Percentiles rank a stretch among this genome's conserved stretches.
These are phyloP conservation scores for Melastoma candidum DNA, from an alignment of 441 rosid genomes.

Conservation along the genomic window DNA sequence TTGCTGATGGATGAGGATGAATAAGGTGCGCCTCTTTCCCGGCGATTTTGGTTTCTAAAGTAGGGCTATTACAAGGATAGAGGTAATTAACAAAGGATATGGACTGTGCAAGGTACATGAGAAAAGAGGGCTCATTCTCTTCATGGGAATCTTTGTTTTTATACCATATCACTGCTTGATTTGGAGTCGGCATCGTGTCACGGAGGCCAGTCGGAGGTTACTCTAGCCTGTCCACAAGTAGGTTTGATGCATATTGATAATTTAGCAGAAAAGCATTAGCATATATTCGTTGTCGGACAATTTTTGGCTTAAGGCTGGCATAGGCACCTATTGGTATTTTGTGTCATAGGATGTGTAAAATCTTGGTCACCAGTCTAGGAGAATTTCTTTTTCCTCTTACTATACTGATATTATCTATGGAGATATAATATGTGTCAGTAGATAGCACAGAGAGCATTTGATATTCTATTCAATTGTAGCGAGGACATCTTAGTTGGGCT, in stretches of 20 bases:
- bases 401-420: neutral
- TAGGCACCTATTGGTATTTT: too few species aligned
- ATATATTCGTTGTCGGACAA: too few species aligned
- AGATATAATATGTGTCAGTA: too few species aligned
- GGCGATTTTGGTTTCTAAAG: constrained; percentile 7
- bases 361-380: neutral
- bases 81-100: neutral
- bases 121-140: constrained; percentile 8
- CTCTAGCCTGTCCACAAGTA: neutral
- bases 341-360: too few species aligned
- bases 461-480: too few species aligned
- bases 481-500: too few species aligned
- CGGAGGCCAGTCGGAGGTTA: too few species aligned
- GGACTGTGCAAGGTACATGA: neutral
- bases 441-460: too few species aligned
- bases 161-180: neutral
- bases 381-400: neutral
- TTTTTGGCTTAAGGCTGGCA: too few species aligned
- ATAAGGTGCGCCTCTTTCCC: constrained; percentile 20
- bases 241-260: neutral
- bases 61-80: neutral
- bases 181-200: neutral
- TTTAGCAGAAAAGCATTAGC: neutral
- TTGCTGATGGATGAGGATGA: constrained; percentile 57
- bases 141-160: neutral